Evolutionary conservation across 148 eudicot genomes (phyloP).

Genomic region (Polygonum aviculare): DNA sequence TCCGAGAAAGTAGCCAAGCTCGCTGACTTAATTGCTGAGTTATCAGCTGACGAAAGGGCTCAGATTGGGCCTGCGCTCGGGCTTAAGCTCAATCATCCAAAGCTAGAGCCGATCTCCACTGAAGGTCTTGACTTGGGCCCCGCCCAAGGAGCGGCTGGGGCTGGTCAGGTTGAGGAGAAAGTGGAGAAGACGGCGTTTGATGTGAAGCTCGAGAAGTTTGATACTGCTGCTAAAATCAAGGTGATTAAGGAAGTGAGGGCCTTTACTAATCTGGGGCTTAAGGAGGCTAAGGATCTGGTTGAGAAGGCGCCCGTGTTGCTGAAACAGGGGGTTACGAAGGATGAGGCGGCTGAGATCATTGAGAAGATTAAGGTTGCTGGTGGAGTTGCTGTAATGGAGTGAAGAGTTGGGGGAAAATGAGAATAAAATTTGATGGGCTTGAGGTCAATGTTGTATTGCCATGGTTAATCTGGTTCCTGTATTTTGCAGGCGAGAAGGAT

Average conservation of each 20-base stretch:
- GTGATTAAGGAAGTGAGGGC: constrained; percentile 87
- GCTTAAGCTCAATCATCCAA: constrained; percentile 52
- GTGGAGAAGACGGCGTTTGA: constrained; percentile 80
- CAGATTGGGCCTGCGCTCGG: constrained; percentile 61
- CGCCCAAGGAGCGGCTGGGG: constrained; percentile 31
- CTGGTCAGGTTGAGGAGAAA: constrained; percentile 56
- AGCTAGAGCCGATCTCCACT: constrained; percentile 50
- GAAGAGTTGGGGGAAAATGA: constrained; percentile 1
- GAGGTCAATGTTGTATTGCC: background rate
- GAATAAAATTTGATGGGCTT: background rate
- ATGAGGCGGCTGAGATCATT: constrained; percentile 66
- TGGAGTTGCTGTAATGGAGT: constrained; percentile 77
- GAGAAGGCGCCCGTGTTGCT: constrained; percentile 66
- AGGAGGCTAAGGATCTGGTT: constrained; percentile 85
- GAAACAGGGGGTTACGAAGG: constrained; percentile 82
- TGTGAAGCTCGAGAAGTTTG: constrained; percentile 80
- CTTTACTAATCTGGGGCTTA: constrained; percentile 66
- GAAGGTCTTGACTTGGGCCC: constrained; percentile 61
- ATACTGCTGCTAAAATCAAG: constrained; percentile 73
- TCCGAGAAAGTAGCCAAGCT: constrained; percentile 68
- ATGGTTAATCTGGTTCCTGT: background rate
- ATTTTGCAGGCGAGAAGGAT: background rate
- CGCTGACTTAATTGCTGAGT: constrained; percentile 44
- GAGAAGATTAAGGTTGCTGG: constrained; percentile 79
- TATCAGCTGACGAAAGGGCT: constrained; percentile 59